Evolutionary conservation across 176 grass and related monocot species (phyloP).

Genomic region (Bothriochloa decipiens): DNA sequence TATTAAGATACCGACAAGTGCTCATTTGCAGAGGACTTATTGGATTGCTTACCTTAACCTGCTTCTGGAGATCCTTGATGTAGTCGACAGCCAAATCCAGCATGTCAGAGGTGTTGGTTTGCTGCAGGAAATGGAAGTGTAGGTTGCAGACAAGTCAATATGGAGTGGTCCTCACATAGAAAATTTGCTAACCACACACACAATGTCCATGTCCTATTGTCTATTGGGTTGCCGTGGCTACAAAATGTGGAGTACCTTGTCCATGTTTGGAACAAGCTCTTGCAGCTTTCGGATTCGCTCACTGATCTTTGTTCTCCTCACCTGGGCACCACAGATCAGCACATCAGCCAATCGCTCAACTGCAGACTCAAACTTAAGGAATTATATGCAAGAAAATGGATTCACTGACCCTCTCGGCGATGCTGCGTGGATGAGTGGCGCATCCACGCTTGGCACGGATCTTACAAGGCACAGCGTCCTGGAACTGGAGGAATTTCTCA

Average conservation of each 20-base stretch:
- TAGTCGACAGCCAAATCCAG: constrained; percentile 97
- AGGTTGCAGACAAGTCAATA: constrained; percentile 31
- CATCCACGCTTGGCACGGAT: constrained; percentile 92
- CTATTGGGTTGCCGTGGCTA: constrained; percentile 29
- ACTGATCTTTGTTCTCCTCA: constrained; percentile 95
- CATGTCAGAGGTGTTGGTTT: constrained; percentile 99
- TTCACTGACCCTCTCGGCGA: constrained; percentile 80
- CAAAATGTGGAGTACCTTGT: constrained; percentile 64
- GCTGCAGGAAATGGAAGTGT: constrained; percentile 59
- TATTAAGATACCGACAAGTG: not conserved
- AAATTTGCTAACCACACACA: constrained; percentile 14
- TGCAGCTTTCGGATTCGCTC: constrained; percentile 96
- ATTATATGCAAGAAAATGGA: not conserved
- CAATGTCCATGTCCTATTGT: not conserved
- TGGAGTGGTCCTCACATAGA: constrained; percentile 45
- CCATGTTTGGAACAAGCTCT: constrained; percentile 99
- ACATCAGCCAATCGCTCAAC: constrained; percentile 11
- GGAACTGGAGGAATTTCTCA: constrained; percentile 95
- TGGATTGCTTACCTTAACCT: constrained; percentile 74
- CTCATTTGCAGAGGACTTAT: not conserved
- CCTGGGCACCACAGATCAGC: constrained; percentile 44
- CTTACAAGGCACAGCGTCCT: constrained; percentile 94
- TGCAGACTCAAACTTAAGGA: not conserved
- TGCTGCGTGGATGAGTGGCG: constrained; percentile 96
- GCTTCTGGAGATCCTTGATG: constrained; percentile 95